These are phyloP conservation scores for Pulicaria dysenterica DNA, from an alignment of 129 eudicot genomes.

Conservation along the genomic window DNA sequence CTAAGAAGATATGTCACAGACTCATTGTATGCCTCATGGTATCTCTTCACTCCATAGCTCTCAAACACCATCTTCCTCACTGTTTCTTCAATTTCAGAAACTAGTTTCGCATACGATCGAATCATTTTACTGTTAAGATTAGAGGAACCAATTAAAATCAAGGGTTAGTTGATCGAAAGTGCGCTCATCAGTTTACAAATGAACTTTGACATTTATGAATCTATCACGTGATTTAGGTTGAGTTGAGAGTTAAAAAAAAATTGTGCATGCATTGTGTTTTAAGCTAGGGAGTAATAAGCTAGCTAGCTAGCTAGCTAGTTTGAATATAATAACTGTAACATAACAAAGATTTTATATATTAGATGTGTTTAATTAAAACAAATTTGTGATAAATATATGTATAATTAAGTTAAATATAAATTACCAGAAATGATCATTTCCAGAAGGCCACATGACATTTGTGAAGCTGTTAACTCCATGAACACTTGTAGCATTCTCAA, in stretches of 20 bases:
- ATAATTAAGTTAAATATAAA: too few species aligned
- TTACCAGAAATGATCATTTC: constrained; percentile 57
- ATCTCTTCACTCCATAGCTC: constrained; percentile 42
- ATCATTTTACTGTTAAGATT: constrained; percentile 37
- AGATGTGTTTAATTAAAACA: neutral
- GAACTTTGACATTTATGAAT: neutral
- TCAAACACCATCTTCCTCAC: constrained; percentile 39
- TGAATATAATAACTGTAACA: too few species aligned
- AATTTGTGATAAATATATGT: neutral
- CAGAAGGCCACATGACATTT: constrained; percentile 59
- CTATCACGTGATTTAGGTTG: too few species aligned
- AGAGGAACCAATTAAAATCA: constrained; percentile 7
- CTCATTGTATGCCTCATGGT: constrained; percentile 30
- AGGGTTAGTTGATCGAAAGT: neutral
- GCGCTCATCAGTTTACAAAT: too few species aligned
- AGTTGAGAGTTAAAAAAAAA: neutral
- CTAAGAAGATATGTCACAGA: constrained; percentile 41
- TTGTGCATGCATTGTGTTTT: too few species aligned
- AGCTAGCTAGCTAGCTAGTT: too few species aligned
- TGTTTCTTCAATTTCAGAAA: constrained; percentile 35
- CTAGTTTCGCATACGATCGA: constrained; percentile 32
- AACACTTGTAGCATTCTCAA: constrained; percentile 42
- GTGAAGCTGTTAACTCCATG: constrained; percentile 49
- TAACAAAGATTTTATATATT: too few species aligned
- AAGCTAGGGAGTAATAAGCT: too few species aligned